Conservation (phyloP, 768 basidiomycete genomes). For the Leucosporidium yakuticum region DNA sequence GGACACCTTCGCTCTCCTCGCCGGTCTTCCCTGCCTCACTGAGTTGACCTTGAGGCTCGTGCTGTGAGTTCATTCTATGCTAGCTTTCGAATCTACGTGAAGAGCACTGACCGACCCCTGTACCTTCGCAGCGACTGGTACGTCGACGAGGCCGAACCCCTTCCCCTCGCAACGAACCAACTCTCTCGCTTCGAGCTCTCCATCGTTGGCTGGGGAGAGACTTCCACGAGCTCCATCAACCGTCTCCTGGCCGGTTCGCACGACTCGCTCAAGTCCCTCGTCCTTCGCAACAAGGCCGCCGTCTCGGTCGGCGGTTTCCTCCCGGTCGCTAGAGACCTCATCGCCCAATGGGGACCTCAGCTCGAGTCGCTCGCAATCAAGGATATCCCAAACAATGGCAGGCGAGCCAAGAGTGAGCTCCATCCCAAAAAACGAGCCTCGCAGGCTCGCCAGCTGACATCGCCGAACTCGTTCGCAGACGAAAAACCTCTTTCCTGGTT, state of each 20-base stretch:
- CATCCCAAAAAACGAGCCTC: no score
- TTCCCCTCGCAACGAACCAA: neutral
- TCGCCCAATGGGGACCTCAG: neutral
- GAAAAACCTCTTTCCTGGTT: constrained; percentile 10
- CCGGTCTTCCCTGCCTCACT: constrained; percentile 3
- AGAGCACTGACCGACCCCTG: neutral
- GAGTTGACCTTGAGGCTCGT: constrained; percentile 25
- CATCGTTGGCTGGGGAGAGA: constrained; percentile 20
- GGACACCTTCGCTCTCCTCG: constrained; percentile 22
- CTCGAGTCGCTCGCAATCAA: constrained; percentile 16
- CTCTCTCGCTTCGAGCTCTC: constrained; percentile 29
- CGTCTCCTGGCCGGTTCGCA: constrained; percentile 15
- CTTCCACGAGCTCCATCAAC: constrained; percentile 8
- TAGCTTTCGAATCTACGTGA: neutral
- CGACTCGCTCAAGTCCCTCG: constrained; percentile 15
- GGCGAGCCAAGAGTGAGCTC: constrained; percentile 1
- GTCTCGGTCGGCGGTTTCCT: constrained; percentile 4
- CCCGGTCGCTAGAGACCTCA: constrained; percentile 2
- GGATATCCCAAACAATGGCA: constrained; percentile 20
- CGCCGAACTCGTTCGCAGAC: neutral
- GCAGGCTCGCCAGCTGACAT: neutral
- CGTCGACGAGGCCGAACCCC: neutral
- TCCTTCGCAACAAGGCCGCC: constrained; percentile 24
- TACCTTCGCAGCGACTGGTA: constrained; percentile 14
- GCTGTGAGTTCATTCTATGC: neutral